phyloP scores from a whole-genome alignment of 192 early-diverging fungal species.

The Coemansia aciculifera region DNA sequence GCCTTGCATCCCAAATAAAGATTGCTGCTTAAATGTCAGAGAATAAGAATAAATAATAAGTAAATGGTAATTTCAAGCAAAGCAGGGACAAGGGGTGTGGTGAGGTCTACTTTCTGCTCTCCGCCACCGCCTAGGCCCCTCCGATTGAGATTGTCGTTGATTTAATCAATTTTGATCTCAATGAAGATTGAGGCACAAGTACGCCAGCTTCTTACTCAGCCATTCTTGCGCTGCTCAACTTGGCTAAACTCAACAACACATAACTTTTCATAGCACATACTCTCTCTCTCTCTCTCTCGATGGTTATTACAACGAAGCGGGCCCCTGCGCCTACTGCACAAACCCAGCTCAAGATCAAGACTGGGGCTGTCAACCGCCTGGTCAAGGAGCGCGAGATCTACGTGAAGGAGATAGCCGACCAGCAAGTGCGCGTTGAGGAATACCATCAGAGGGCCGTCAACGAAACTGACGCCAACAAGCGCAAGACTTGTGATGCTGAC shows the following conservation, averaged over 20 bases:
- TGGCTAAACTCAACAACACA: neutral
- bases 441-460: constrained; percentile 3
- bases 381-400: constrained; percentile 37
- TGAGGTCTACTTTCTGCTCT: neutral
- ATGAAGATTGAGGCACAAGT: too few species aligned
- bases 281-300: neutral
- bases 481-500: constrained; percentile 33
- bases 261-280: neutral
- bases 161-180: neutral
- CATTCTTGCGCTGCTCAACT: neutral
- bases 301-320: constrained; percentile 1
- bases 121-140: neutral
- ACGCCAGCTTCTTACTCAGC: too few species aligned
- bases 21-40: neutral
- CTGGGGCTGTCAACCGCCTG: constrained; percentile 43
- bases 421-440: constrained; percentile 28
- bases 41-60: neutral
- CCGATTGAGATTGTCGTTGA: neutral
- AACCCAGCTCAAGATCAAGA: constrained; percentile 43
- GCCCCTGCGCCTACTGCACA: neutral
- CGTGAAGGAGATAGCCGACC: constrained; percentile 23
- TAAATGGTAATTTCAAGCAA: neutral
- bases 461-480: constrained; percentile 5
- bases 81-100: neutral
- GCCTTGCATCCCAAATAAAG: constrained; percentile 21